These are phyloP conservation scores for Trichophyton simii DNA, from an alignment of 2,329 filamentous ascomycete species.

Conservation along the genomic window DNA sequence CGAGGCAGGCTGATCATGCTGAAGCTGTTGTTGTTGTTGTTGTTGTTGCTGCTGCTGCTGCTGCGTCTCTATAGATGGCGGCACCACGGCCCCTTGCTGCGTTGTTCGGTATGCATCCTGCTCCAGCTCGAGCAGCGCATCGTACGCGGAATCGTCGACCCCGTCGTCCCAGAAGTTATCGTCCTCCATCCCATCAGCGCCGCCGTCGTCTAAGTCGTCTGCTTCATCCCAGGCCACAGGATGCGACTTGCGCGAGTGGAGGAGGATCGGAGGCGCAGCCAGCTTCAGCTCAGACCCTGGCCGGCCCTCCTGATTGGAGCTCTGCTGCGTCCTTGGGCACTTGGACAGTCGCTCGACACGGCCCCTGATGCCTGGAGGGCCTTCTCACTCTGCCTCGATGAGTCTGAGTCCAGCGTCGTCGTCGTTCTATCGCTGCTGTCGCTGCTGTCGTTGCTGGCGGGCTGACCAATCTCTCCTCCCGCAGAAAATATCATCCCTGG, in stretches of 20 bases:
- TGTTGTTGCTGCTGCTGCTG: too few relatives aligned
- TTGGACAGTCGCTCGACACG: background rate
- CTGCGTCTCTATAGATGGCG: background rate
- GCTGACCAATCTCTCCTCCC: background rate
- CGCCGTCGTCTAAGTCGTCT: background rate
- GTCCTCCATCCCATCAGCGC: conserved; percentile 18
- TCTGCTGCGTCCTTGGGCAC: background rate
- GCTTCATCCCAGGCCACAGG: background rate
- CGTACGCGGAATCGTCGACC: conserved; percentile 33
- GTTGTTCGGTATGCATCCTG: conserved; percentile 35
- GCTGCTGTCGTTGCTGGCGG: background rate
- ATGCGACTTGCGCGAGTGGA: background rate
- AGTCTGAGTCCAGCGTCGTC: background rate
- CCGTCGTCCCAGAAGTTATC: conserved; percentile 37
- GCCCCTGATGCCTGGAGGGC: background rate
- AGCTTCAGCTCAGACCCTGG: background rate
- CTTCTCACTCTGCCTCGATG: background rate
- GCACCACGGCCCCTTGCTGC: conserved; percentile 19
- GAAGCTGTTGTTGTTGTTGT: too few relatives aligned
- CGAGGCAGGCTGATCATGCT: background rate
- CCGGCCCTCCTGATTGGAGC: background rate
- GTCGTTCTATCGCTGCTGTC: background rate
- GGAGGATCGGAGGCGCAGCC: background rate
- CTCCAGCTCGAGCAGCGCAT: conserved; percentile 34
- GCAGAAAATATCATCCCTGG: background rate